Evolutionary conservation across 2,329 filamentous ascomycete species (phyloP), one percentile per base, ranked within the genome.

Genomic region (Amphichorda felina): DNA sequence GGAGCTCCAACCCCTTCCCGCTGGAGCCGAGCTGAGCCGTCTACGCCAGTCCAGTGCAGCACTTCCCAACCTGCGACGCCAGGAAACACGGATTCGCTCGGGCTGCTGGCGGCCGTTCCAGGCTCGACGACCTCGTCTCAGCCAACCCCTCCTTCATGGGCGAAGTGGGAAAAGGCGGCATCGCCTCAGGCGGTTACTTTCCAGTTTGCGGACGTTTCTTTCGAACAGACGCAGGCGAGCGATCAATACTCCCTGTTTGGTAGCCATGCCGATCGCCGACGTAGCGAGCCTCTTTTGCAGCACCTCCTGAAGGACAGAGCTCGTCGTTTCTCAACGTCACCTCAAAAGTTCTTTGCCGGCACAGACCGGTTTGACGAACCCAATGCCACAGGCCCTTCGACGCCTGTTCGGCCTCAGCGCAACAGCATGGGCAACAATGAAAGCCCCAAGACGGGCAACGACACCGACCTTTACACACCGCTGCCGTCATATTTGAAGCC

Each of bases 271-370:
- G 44, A 44, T 10, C 53, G 54, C n/a, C 45, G 56, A 24, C 51
- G 46, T 22, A 59, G 56, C 30, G 56, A 59, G 38, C 56, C 56
- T 17, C 43, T 57, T 16, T 32, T 54, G n/a, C 50, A 50, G 24
- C 41, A 37, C 28, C 36, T 47, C 4, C 43, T 46, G 34, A 38
- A 38, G 5, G 45, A 42, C 34, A 39, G 32, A 21, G 39, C 45
- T 3, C 50, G 49, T 14, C 50, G 52, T 15, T 43, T 42, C 13
- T 55, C 33, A 10, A 14, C 44, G 3, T 56, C 55, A 4, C 53
- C 53, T 1, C 44, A 40, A 6, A 55, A 52, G 38, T 33, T 33
- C 31, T 33, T 33, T 16, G 31, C 31, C 15, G 31, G 31, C 7
- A 9, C 15, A 11, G 31, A 33, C n/a, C 31, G 31, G 5, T 33